Evolutionary conservation across 2,329 filamentous ascomycete species (phyloP).

Genomic region (Exophiala oligosperma): DNA sequence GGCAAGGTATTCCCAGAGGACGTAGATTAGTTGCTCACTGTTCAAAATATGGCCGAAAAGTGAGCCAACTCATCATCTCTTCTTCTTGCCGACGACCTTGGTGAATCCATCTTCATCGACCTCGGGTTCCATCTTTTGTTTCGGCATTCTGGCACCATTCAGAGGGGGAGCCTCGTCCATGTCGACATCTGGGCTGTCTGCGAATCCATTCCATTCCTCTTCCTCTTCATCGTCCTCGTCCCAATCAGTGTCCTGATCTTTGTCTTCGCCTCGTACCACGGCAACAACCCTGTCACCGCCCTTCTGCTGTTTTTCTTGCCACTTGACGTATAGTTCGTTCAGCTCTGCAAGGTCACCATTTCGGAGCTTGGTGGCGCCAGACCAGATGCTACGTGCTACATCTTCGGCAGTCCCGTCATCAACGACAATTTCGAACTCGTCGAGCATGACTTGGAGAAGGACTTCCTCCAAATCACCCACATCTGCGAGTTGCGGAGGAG

Average conservation of each 20-base stretch:
- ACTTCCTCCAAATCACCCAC: slow-evolving; percentile 79
- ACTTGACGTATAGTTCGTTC: slow-evolving; percentile 57
- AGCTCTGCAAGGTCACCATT: slow-evolving; percentile 45
- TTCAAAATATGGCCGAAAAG: no score
- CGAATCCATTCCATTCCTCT: slow-evolving; percentile 57
- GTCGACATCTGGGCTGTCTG: slow-evolving; percentile 52
- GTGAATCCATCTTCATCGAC: slow-evolving; percentile 82
- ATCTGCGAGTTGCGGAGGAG: slow-evolving; percentile 62
- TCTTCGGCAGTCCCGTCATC: slow-evolving; percentile 83
- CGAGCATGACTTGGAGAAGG: slow-evolving; percentile 84
- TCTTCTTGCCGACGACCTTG: slow-evolving; percentile 70
- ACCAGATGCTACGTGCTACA: slow-evolving; percentile 72
- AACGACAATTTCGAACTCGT: slow-evolving; percentile 91
- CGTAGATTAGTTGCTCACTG: no score
- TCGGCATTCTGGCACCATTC: slow-evolving; percentile 49
- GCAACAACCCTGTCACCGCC: slow-evolving; percentile 35
- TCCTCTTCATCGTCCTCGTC: slow-evolving; percentile 57
- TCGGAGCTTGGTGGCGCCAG: slow-evolving; percentile 60
- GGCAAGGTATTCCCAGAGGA: not conserved
- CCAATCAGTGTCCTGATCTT: slow-evolving; percentile 59
- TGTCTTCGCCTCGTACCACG: slow-evolving; percentile 27
- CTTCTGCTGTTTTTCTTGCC: slow-evolving; percentile 42
- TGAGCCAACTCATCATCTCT: slow-evolving; percentile 43
- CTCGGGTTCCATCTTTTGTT: slow-evolving; percentile 67
- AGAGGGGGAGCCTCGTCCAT: slow-evolving; percentile 70